phyloP scores from a whole-genome alignment of 257 asterid species.

The Salvia miltiorrhiza region DNA sequence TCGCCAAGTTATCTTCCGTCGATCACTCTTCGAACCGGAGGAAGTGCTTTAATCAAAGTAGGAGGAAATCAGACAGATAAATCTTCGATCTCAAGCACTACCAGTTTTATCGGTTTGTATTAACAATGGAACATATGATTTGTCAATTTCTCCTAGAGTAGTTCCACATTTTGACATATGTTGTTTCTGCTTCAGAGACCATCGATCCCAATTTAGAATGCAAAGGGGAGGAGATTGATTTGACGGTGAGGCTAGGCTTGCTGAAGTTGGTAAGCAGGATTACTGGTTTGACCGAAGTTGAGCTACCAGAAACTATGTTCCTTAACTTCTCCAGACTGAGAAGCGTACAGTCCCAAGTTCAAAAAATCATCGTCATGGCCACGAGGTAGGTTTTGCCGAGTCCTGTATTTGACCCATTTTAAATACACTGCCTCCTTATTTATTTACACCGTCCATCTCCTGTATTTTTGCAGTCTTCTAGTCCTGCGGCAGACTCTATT shows the following conservation, averaged over 20 bases:
- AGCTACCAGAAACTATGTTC: constrained; percentile 85
- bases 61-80: constrained; percentile 31
- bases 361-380: constrained; percentile 84
- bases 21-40: constrained; percentile 77
- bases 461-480: constrained; percentile 36
- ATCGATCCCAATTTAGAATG: constrained; percentile 58
- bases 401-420: neutral
- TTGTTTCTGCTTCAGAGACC: constrained; percentile 34
- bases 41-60: constrained; percentile 46
- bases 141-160: neutral
- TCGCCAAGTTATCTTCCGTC: constrained; percentile 54
- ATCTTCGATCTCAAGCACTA: constrained; percentile 31
- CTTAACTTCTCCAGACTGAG: constrained; percentile 74
- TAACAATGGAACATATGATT: neutral
- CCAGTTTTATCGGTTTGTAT: constrained; percentile 39
- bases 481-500: constrained; percentile 71
- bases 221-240: constrained; percentile 75
- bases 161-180: neutral
- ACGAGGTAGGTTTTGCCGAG: constrained; percentile 53
- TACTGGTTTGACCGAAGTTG: constrained; percentile 66
- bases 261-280: constrained; percentile 65
- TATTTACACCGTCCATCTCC: neutral
- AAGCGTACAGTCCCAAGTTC: constrained; percentile 72
- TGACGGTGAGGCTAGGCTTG: constrained; percentile 79
- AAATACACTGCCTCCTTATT: neutral